Base-by-base conservation (phyloP, 106 monocot species). In the Narthecium ossifragum region DNA sequence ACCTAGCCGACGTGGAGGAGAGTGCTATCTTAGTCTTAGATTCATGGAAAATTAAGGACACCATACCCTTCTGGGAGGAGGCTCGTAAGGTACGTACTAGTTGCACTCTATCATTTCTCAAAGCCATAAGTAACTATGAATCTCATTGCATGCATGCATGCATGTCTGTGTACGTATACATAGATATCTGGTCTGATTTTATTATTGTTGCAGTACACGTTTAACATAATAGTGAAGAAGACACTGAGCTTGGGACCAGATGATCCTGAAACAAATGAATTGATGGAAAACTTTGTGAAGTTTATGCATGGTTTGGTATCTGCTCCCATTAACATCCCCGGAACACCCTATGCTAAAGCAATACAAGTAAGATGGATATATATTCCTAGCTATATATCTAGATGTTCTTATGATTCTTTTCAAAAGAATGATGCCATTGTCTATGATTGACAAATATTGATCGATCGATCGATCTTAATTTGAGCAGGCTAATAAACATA, bases 211-310 rank as follows among this genome's bases (percentile, higher is more conserved):
- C 71, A 77, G 77, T 66, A 56, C 49, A 71, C 77, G 18, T 71
- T 77, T 57, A 51, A 33, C 33, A 61, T 77, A 11, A 77, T 71
- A 39, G 71, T 71, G 5, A 77, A 71, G 45, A 65, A 77, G 20
- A 50, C 64, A 2, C 38, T 77, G 15, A 62, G 56, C 61, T 28
- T 71, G 59, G 24, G 12, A 17, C 60, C 39, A 1, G 66, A 77
- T 28, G 71, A 77, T 24, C 65, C 60, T 0, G 48, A 40, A n/a
- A 41, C 66, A 2, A 7, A 0, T 0, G 38, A 77, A 18, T 61
- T 77, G 26, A 61, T 71, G 1, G 31, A 61, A 0, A 41, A 45
- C 26, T 67, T 61, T 22, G 31, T 1, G 5, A 66, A 59, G 0
- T 66, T 77, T 13, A 71, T 77, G 71, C 51, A 31, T 28, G 71